phyloP scores from a whole-genome alignment of 768 basidiomycete genomes.

The Psilocybe cyanescens region DNA sequence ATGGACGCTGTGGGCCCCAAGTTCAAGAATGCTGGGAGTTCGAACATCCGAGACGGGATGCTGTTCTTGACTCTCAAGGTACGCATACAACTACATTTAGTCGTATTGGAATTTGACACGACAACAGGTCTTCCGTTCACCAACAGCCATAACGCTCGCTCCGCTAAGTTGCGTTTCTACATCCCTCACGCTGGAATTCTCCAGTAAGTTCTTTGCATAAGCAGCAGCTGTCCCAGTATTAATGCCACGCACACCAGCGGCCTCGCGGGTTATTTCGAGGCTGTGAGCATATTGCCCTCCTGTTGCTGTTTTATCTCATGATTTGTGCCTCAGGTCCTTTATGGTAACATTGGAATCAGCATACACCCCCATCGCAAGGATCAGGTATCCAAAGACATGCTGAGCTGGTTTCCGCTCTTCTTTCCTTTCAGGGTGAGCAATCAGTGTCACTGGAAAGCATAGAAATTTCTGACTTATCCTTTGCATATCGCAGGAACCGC shows the following conservation, averaged over 20 bases:
- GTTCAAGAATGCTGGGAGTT: slow-evolving; percentile 99
- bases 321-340: slow-evolving; percentile 53
- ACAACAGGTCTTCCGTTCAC: slow-evolving; percentile 80
- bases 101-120: not conserved
- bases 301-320: not conserved
- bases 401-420: slow-evolving; percentile 98
- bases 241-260: slow-evolving; percentile 48
- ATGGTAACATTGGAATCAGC: slow-evolving; percentile 87
- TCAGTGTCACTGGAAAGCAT: slow-evolving; percentile 6
- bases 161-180: slow-evolving; percentile 83
- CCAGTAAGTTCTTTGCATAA: slow-evolving; percentile 50
- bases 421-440: slow-evolving; percentile 85
- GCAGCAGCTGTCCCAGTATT: slow-evolving; percentile 3
- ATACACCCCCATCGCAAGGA: slow-evolving; percentile 93
- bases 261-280: slow-evolving; percentile 96
- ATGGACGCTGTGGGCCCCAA: slow-evolving; percentile 74
- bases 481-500: slow-evolving; percentile 65
- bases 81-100: slow-evolving; percentile 10
- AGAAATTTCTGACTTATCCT: slow-evolving; percentile 4
- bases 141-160: slow-evolving; percentile 95
- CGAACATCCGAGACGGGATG: slow-evolving; percentile 87
- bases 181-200: slow-evolving; percentile 94
- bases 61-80: slow-evolving; percentile 77
- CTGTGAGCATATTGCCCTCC: slow-evolving; percentile 38
- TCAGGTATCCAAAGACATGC: slow-evolving; percentile 90